Base-by-base conservation (phyloP, 176 grass and related monocot species). In the Olyra latifolia region DNA sequence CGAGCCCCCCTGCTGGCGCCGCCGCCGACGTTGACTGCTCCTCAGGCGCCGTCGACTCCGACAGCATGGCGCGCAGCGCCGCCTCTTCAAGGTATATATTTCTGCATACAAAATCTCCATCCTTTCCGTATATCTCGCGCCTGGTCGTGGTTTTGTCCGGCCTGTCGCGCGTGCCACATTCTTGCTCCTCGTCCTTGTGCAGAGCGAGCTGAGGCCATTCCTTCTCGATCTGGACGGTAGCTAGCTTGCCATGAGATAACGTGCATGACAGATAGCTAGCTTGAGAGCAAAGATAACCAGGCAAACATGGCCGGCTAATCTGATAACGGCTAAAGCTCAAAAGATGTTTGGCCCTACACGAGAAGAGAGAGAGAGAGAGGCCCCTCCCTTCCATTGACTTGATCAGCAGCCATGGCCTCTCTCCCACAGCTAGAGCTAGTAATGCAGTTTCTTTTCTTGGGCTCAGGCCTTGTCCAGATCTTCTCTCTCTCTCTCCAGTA, bases 11-110 rank as follows among this genome's bases (percentile, higher is more conserved):
- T 7, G 65, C 32, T 0, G 89, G 32, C 24, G 39, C 11, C 12
- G 10, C 39, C 11, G 65, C 53, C 6, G 82, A 86, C 30, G 68
- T 64, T 14, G 94, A 93, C 28, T 91, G 73, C 72, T 84, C 88
- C 66, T 55, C 88, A 29, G 48, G 69, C 1, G 79, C 83, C n/a
- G 64, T 53, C 15, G 84, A 97, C 68, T 66, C 91, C n/a, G 73
- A 79, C 15, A 60, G 47, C 53, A 83, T 38, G 45, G 15, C 10
- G 1, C 66, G 77, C 75, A 80, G 88, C 72, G 86, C 54, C 39
- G 75, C 75, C 25, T 85, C 86, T 19, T 80, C 95, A 77, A 94
- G 91, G 94, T 92, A 92, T 35, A 75, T 17, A 38, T 66, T 10
- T 52, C 29, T 53, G 10, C 28, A 65, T 10, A 53, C 41, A 50